These are phyloP conservation scores for Ascochyta rabiei DNA, from an alignment of 2,329 filamentous ascomycete genomes.

Conservation along the genomic window DNA sequence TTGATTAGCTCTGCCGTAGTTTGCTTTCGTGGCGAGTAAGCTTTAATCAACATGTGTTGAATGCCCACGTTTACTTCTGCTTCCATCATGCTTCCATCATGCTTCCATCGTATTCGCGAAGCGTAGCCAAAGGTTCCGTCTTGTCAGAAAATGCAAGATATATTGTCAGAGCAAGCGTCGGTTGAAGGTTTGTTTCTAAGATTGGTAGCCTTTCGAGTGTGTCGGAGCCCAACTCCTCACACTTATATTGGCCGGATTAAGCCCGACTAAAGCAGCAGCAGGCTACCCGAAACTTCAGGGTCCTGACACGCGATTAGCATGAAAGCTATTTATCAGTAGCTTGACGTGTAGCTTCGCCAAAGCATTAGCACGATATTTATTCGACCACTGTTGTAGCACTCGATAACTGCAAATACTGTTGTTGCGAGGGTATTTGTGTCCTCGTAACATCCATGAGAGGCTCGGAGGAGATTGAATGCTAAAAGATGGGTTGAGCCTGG, in stretches of 20 bases:
- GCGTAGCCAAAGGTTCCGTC: background rate
- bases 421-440: background rate
- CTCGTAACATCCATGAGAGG: background rate
- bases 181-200: constrained; percentile 6
- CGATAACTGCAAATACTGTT: background rate
- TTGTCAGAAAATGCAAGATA: constrained; percentile 7
- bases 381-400: background rate
- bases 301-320: background rate
- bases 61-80: too few relatives aligned
- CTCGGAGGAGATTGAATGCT: background rate
- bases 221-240: constrained; percentile 2
- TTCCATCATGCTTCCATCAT: background rate
- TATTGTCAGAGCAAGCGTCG: constrained; percentile 5
- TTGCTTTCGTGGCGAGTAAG: background rate
- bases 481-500: constrained; percentile 7
- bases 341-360: background rate
- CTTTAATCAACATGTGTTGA: background rate
- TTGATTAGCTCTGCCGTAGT: too few relatives aligned
- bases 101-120: background rate
- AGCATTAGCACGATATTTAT: background rate
- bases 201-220: background rate
- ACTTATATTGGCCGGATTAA: constrained; percentile 8
- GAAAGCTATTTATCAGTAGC: background rate
- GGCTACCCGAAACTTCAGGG: constrained; percentile 12
- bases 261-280: constrained; percentile 12